Evolutionary conservation across 2,329 filamentous ascomycete species (phyloP), one percentile per base, ranked within the genome.

Genomic region (Xylariaceae sp.): DNA sequence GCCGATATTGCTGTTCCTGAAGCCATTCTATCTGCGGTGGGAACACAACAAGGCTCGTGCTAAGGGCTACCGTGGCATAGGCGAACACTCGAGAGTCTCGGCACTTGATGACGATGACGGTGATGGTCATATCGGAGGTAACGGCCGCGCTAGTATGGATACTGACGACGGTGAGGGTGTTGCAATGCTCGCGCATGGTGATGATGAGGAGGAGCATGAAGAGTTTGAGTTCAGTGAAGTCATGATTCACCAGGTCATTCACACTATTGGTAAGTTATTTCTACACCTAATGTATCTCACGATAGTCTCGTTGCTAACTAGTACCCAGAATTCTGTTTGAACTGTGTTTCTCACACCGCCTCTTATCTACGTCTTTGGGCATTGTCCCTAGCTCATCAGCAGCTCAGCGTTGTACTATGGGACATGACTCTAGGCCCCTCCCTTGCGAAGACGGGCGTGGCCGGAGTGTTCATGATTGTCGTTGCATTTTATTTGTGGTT

Each of bases 331-430:
- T 98, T 98, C 73, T 98, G 93, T 64, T 78, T 98, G 56, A 98
- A 98, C 75, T 97, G 91, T 65, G 91, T 98, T 49, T 98, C 93
- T 22, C 93, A 98, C 70, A 98, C 94, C 4, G 93, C 93, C 4
- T 98, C 93, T 1, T 98, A 98, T 68, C 85, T 98, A 36, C 93
- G 93, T 74, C 86, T 98, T 34, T 98, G 93, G 93, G 93, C 93
- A 24, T 68, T 98, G 55, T 98, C 93, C 2, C 83, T 98, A 45
- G 93, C 93, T 24, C 93, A 98, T 74, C 93, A 98, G 66, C 93
- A 97, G 76, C 83, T 98, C 46, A 95, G 89, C 37, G 85, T 90
- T 51, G 93, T 98, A 49, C 78, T 98, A 36, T 98, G 93, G 93
- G 79, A 79, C 57, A 98, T 98, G 93, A 98, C 93, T 2, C 74